phyloP scores from a whole-genome alignment of 192 early-diverging fungal genomes.

The Gonapodya prolifera region DNA sequence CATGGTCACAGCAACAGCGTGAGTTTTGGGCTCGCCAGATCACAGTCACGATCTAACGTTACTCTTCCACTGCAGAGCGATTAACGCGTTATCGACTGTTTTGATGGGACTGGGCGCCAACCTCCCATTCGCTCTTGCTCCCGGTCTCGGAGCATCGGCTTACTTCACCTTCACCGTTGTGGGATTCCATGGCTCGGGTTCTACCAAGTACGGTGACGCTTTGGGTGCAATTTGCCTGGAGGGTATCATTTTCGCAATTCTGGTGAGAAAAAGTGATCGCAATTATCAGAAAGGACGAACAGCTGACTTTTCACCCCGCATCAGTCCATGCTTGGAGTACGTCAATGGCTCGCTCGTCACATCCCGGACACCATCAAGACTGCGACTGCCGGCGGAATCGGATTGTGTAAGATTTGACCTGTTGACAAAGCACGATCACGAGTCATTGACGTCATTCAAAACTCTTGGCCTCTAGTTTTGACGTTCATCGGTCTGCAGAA shows the following conservation, averaged over 20 bases:
- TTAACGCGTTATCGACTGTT: not conserved
- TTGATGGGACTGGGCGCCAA: constrained; percentile 53
- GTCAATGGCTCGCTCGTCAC: no score
- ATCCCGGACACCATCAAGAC: constrained; percentile 62
- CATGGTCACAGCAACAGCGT: not conserved
- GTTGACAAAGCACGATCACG: no score
- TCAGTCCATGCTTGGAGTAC: no score
- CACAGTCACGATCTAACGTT: not conserved
- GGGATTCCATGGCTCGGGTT: constrained; percentile 62
- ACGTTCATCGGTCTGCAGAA: constrained; percentile 67
- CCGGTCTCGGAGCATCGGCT: constrained; percentile 70
- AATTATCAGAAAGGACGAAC: no score
- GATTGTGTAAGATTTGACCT: constrained; percentile 36
- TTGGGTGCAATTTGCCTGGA: constrained; percentile 69
- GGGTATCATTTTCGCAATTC: constrained; percentile 62
- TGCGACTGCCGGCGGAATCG: constrained; percentile 62
- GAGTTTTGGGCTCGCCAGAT: not conserved
- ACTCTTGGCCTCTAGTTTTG: constrained; percentile 33
- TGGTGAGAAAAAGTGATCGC: constrained; percentile 60
- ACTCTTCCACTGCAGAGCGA: not conserved
- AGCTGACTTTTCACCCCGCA: no score
- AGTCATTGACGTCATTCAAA: no score
- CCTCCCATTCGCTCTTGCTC: constrained; percentile 65
- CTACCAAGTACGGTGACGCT: constrained; percentile 21
- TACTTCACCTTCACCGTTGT: constrained; percentile 67